Conservation (phyloP, 2,329 filamentous ascomycete genomes). For the Neopestalotiopsis sp. region DNA sequence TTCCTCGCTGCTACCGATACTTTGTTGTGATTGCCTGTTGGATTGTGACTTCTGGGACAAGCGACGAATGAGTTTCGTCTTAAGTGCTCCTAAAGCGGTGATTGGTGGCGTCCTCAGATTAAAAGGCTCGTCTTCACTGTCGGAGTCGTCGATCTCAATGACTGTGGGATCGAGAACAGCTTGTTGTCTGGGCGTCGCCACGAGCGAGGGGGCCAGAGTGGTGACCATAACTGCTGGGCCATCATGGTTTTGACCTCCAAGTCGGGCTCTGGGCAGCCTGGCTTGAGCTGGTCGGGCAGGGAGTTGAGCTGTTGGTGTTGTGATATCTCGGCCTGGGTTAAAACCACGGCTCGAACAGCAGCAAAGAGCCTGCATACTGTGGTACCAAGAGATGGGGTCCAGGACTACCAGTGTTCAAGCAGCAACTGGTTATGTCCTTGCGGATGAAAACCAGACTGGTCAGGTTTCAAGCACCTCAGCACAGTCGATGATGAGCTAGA, state of each 20-base stretch:
- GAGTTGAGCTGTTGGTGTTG: constrained; percentile 25
- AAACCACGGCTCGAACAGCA: constrained; percentile 35
- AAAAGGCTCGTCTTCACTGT: constrained; percentile 28
- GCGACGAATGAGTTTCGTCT: constrained; percentile 48
- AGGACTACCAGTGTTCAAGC: too few relatives aligned
- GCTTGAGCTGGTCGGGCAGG: constrained; percentile 29
- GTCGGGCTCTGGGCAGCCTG: constrained; percentile 24
- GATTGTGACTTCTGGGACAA: constrained; percentile 50
- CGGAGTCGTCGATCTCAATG: constrained; percentile 47
- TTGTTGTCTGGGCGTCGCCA: constrained; percentile 30
- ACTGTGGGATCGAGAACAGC: constrained; percentile 34
- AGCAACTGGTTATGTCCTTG: too few relatives aligned
- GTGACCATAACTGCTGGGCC: constrained; percentile 24
- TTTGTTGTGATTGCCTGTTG: constrained; percentile 45
- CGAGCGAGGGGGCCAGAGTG: constrained; percentile 26
- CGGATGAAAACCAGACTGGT: too few relatives aligned
- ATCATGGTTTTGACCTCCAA: background rate
- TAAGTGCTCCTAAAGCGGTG: constrained; percentile 50
- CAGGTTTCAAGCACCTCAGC: too few relatives aligned
- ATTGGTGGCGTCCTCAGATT: constrained; percentile 32
- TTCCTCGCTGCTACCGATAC: constrained; percentile 53
- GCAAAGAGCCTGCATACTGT: constrained; percentile 41
- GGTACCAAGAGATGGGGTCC: background rate
- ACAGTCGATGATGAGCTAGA: too few relatives aligned
- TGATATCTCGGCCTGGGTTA: constrained; percentile 20